A percentile compares a stretch with the other conserved stretches of the same genome.
Evolutionary conservation across 768 basidiomycete species (phyloP).

Genomic region (Neoboletus brunneissimus): DNA sequence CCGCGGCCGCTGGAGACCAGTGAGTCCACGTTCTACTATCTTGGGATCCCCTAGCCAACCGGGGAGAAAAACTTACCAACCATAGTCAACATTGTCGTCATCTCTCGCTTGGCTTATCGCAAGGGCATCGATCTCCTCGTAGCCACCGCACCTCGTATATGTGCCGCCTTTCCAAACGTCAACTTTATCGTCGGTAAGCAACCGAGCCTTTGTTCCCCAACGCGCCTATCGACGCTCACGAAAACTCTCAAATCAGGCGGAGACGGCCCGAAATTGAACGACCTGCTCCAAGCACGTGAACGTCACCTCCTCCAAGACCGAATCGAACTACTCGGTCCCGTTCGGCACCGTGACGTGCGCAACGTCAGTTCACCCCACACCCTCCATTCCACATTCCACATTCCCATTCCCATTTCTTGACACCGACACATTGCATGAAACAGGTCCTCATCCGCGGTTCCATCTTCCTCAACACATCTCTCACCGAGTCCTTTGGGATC

Average conservation of each 20-base stretch:
- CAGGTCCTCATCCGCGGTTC: constrained; percentile 84
- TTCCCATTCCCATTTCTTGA: not conserved
- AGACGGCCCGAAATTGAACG: constrained; percentile 92
- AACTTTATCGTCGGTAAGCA: constrained; percentile 77
- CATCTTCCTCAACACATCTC: constrained; percentile 92
- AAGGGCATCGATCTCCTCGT: constrained; percentile 97
- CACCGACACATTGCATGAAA: not conserved
- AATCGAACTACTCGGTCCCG: constrained; percentile 83
- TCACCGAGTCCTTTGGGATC: constrained; percentile 96
- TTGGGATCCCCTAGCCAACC: no score
- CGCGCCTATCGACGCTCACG: not conserved
- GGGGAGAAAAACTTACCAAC: not conserved
- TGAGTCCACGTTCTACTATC: constrained; percentile 25
- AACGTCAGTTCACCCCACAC: constrained; percentile 45
- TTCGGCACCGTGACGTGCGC: constrained; percentile 80
- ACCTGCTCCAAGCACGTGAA: constrained; percentile 94
- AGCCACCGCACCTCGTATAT: constrained; percentile 88
- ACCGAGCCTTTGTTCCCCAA: no score
- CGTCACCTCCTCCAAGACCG: constrained; percentile 86
- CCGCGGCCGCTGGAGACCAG: constrained; percentile 52
- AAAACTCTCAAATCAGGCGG: constrained; percentile 61
- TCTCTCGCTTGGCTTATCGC: constrained; percentile 89
- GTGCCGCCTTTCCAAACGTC: constrained; percentile 79
- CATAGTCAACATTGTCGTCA: constrained; percentile 85
- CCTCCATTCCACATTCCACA: rapidly evolving